Evolutionary conservation across 768 basidiomycete genomes (phyloP), one percentile per base, ranked within the genome.

Genomic region (Strobilomyces echinocephalus): DNA sequence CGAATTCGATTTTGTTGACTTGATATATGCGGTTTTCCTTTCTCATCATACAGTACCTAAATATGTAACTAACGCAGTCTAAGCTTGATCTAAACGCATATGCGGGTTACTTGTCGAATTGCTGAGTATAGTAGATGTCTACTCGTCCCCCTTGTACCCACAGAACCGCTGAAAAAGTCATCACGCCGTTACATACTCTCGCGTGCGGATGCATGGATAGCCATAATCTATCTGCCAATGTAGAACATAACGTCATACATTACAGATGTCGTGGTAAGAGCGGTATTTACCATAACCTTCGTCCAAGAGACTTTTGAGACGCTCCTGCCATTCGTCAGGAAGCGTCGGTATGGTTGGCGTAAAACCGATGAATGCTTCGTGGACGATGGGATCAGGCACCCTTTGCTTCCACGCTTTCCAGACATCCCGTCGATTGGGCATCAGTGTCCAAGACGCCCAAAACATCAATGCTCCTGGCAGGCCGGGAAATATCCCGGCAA

Each of bases 271-370:
- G 4, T 12, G 5, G 16, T 31, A 9, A 42, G 16, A 21, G 38
- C 1, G 34, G 38, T 34, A 50, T 11, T 3, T 52, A 4, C 46
- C 21, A 9, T 51, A 47, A 16, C 52, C 60, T 34, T 62, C 50
- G 0, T 60, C 54, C 41, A 62, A 51, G 12, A 53, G 47, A 49
- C 12, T 5, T 46, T 52, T 39, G 41, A 63, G 57, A 7, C 49
- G 54, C 18, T 5, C 11, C 31, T 63, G 58, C 2, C 58, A 48
- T 9, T 0, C 3, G 21, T 63, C 61, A 26, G 49, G 52, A 36
- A 63, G 63, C 0, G 46, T 54, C 21, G 58, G 55, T 46, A 57
- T 55, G 6, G 58, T 63, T 7, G 61, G 61, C 8, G 58, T 31
- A 50, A 60, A 63, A 18, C 5, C n/a, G 5, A 60, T 53, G 2